Percentiles rank a stretch among this genome's conserved stretches.
phyloP scores from a whole-genome alignment of 257 asterid genomes.

The Cruciata laevipes region DNA sequence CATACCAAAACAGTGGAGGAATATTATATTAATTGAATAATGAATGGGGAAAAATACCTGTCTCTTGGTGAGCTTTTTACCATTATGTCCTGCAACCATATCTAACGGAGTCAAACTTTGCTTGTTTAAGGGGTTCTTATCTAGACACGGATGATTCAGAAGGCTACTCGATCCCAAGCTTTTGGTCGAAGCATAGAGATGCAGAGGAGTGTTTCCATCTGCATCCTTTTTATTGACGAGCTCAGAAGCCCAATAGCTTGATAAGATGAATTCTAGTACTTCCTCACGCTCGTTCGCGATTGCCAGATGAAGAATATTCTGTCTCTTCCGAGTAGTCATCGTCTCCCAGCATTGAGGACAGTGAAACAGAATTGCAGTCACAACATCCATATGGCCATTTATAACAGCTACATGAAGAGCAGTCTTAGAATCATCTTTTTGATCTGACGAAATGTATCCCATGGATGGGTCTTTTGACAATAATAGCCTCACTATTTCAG shows the following conservation, averaged over 20 bases:
- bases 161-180: no score
- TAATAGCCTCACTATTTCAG: neutral
- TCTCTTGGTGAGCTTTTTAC: no score
- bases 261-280: neutral
- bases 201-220: constrained; percentile 13
- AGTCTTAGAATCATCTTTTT: constrained; percentile 1
- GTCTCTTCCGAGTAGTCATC: neutral
- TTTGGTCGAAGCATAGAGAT: no score
- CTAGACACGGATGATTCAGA: no score
- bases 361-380: neutral
- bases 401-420: constrained; percentile 14
- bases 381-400: neutral
- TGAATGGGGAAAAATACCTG: no score
- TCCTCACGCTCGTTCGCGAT: neutral
- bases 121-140: no score
- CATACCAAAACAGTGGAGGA: no score
- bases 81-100: no score
- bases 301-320: constrained; percentile 17
- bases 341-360: constrained; percentile 21
- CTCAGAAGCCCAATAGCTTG: neutral
- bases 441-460: constrained; percentile 5
- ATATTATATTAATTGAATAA: no score
- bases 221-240: constrained; percentile 5
- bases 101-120: no score
- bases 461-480: neutral